phyloP scores from a whole-genome alignment of 495 filamentous ascomycete species.

The Xeromyces bisporus region DNA sequence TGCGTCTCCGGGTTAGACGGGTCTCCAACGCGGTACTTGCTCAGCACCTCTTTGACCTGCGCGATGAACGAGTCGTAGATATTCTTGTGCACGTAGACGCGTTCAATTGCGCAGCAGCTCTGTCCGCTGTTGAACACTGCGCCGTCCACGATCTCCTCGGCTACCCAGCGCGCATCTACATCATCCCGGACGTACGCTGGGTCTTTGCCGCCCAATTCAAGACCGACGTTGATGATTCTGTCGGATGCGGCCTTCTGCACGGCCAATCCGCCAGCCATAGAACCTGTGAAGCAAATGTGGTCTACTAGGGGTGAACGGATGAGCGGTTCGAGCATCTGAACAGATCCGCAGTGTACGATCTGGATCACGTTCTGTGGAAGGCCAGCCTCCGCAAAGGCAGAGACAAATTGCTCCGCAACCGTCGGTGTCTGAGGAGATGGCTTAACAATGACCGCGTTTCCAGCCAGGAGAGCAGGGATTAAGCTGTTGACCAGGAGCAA shows the following conservation, averaged over 20 bases:
- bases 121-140: slow-evolving; percentile 89
- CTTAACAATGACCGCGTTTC: slow-evolving; percentile 81
- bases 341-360: slow-evolving; percentile 73
- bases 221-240: slow-evolving; percentile 62
- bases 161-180: slow-evolving; percentile 77
- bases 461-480: slow-evolving; percentile 71
- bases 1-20: slow-evolving; percentile 60
- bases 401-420: slow-evolving; percentile 61
- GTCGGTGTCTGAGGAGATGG: slow-evolving; percentile 90
- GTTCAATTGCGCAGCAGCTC: slow-evolving; percentile 78
- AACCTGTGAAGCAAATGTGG: slow-evolving; percentile 84
- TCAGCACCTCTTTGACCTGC: slow-evolving; percentile 63
- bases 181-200: slow-evolving; percentile 77
- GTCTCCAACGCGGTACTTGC: slow-evolving; percentile 71
- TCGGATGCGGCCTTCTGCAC: slow-evolving; percentile 73
- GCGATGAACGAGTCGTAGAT: slow-evolving; percentile 68
- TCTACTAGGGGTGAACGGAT: slow-evolving; percentile 56
- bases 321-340: slow-evolving; percentile 49
- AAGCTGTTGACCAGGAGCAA: slow-evolving; percentile 80
- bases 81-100: slow-evolving; percentile 69
- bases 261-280: slow-evolving; percentile 65
- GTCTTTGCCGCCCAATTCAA: slow-evolving; percentile 88
- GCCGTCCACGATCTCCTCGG: slow-evolving; percentile 83
- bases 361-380: slow-evolving; percentile 68
- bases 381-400: slow-evolving; percentile 60